Base-by-base conservation (phyloP, 805 yeast genomes). In the Wickerhamiella allomyrinae region DNA sequence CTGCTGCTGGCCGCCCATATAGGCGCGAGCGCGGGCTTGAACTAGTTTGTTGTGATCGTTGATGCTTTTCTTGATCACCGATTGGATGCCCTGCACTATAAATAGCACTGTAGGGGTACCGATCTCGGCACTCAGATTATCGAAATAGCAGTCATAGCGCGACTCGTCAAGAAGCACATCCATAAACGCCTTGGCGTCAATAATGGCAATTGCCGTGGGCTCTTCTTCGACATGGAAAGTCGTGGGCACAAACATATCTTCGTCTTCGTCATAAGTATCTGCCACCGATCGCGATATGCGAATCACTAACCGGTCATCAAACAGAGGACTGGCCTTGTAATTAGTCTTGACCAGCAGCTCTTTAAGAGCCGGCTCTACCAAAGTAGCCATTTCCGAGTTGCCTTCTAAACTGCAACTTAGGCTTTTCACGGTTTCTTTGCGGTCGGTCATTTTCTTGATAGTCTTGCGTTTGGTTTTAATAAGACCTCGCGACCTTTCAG, bases 161-260 rank as follows among this genome's bases (percentile, higher is more conserved):
- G 34, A n/a, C 20, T 24, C 38, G 10, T 34, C 43, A 6, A 35
- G 34, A 27, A 35, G 10, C 7, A 34, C 34, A 6, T 35, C 39
- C 7, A 34, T 20, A 15, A 36, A 41, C 20, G 24, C 23, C 5
- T 34, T 25, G 35, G 13, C 20, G 14, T 34, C 34, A 3, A 41
- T 20, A 7, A 41, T 17, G 8, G 21, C 34, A 20, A 41, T 15
- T 8, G 25, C 17, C 7, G 29, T 21, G 3, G 15, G 7, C 29
- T 33, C 39, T 3, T 11, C 27, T 17, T 41, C 43, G 14, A 9
- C n/a, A 15, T 31, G 37, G 13, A 35, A n/a, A 5, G 19, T 39
- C 13, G 20, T 4, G 13, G 43, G 43, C n/a, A 41, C 43, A 27
- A 41, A 41, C 29, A 35, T 23, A 20, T 29, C 39, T 21, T 41